Percentiles rank a stretch among this genome's conserved stretches.
These are phyloP conservation scores for Trichoderma brevicompactum DNA, from an alignment of 2,329 filamentous ascomycete species.

Conservation along the genomic window DNA sequence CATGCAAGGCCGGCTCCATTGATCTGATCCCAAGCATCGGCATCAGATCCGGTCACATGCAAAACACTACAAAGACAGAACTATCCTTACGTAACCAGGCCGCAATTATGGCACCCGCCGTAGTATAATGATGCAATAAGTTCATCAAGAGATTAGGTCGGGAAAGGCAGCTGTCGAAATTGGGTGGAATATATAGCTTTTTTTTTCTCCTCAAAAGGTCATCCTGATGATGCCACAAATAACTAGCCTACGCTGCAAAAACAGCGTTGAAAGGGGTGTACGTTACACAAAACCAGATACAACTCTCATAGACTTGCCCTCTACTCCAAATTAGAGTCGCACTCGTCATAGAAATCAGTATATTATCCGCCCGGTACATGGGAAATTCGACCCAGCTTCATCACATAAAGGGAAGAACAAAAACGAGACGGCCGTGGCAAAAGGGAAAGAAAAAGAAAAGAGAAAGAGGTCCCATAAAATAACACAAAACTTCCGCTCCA, in stretches of 20 bases:
- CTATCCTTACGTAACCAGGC: conserved; percentile 15
- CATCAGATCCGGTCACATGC: conserved; percentile 21
- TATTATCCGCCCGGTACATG: conserved; percentile 13
- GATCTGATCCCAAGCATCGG: conserved; percentile 21
- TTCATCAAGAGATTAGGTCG: not conserved
- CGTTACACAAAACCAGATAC: not conserved
- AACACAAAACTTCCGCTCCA: not conserved
- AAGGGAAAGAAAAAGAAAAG: not conserved
- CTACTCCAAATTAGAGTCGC: conserved; percentile 7
- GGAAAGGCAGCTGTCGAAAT: not conserved
- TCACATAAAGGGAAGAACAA: not conserved
- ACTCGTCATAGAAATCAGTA: conserved; percentile 1
- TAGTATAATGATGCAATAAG: not conserved
- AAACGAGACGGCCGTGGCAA: conserved; percentile 11
- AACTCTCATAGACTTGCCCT: not conserved
- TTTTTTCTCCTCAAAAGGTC: not conserved
- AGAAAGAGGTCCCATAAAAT: not conserved
- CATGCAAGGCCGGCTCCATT: conserved; percentile 11
- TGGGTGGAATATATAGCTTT: not conserved
- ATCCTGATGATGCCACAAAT: not conserved
- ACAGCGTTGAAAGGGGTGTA: not conserved
- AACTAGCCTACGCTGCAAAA: not conserved
- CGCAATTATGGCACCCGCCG: not conserved
- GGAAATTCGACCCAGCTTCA: not conserved
- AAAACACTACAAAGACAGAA: not conserved